Conservation (phyloP, 306 rosid species). For the Ochetophila trinervis region DNA sequence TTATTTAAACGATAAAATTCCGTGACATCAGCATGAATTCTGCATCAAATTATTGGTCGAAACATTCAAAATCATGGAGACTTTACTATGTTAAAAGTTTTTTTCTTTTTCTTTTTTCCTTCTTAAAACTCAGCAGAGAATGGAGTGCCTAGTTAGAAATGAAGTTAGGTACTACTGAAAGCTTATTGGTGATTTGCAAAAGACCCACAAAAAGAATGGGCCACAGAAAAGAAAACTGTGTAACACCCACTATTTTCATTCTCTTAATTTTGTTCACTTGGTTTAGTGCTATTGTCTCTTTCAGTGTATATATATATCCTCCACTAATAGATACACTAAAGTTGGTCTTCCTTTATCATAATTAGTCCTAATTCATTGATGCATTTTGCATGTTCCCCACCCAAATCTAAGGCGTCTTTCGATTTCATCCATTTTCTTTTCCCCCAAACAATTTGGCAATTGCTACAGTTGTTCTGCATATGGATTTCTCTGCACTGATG, state of each 20-base stretch:
- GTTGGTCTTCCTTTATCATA: not conserved
- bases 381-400: constrained; percentile 10
- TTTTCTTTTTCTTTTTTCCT: constrained; percentile 16
- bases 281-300: constrained; percentile 29
- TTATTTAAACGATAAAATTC: constrained; percentile 16
- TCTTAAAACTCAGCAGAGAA: constrained; percentile 2
- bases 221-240: constrained; percentile 15
- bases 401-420: constrained; percentile 12
- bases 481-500: constrained; percentile 20
- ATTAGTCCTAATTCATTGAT: too few relatives aligned
- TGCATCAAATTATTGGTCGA: constrained; percentile 30
- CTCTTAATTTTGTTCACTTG: constrained; percentile 22
- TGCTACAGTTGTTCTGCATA: constrained; percentile 15
- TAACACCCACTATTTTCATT: constrained; percentile 22
- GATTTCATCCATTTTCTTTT: not conserved
- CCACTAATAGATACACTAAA: constrained; percentile 21
- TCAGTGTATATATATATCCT: constrained; percentile 25
- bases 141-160: constrained; percentile 9
- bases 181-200: constrained; percentile 4
- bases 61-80: constrained; percentile 22
- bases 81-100: constrained; percentile 1
- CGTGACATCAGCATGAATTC: constrained; percentile 31
- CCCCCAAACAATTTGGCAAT: constrained; percentile 11
- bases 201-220: constrained; percentile 27
- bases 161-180: constrained; percentile 29